Percentiles rank a stretch among this genome's conserved stretches.
Evolutionary conservation across 768 basidiomycete species (phyloP).

Genomic region (Mycena pura): DNA sequence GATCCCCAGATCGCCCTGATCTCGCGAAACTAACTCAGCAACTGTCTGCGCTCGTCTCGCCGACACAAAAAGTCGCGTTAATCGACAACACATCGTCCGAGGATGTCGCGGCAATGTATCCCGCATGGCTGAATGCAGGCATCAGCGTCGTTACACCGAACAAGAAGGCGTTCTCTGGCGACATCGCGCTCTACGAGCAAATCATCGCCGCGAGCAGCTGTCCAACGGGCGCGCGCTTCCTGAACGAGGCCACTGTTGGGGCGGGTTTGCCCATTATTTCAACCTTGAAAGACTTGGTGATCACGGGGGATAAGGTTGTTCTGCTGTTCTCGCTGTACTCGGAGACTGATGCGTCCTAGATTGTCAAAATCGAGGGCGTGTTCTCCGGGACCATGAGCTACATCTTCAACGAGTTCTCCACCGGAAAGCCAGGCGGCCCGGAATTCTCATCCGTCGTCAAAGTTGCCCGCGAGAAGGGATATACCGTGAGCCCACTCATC

Average conservation of each 20-base stretch:
- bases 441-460: conserved; percentile 90
- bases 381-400: conserved; percentile 98
- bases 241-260: conserved; percentile 93
- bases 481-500: conserved; percentile 67
- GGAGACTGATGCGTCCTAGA: conserved; percentile 42
- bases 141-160: conserved; percentile 94
- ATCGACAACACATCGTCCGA: conserved; percentile 95
- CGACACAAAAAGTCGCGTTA: conserved; percentile 63
- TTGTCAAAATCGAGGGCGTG: conserved; percentile 94
- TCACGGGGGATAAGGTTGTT: conserved; percentile 89
- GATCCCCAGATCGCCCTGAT: conserved; percentile 51
- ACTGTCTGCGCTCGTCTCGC: conserved; percentile 52
- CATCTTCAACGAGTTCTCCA: conserved; percentile 97
- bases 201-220: conserved; percentile 70
- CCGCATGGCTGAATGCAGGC: conserved; percentile 76
- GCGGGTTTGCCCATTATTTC: conserved; percentile 93
- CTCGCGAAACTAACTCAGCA: conserved; percentile 47
- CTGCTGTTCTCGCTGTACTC: background rate
- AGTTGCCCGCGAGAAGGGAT: conserved; percentile 89
- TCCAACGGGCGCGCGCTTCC: conserved; percentile 69
- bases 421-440: conserved; percentile 68
- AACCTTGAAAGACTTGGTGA: conserved; percentile 90
- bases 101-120: conserved; percentile 81
- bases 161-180: conserved; percentile 93
- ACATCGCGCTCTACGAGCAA: conserved; percentile 66